Evolutionary conservation across 2,329 filamentous ascomycete genomes (phyloP).

Genomic region (Fusarium papillatum): DNA sequence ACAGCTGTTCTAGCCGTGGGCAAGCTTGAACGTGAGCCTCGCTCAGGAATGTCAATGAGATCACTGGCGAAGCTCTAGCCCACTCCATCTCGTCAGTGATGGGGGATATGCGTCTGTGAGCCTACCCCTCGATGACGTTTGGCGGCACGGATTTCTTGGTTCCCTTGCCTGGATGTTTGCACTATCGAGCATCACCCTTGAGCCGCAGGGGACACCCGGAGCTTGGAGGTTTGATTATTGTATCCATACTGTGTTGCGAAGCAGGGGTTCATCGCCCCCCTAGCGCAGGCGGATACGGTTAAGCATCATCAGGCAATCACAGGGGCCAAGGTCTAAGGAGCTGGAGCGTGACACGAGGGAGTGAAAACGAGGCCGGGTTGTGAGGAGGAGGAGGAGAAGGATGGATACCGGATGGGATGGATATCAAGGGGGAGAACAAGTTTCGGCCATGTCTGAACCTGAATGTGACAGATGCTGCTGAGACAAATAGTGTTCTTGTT

Average conservation of each 20-base stretch:
- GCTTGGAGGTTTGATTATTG: conserved; percentile 29
- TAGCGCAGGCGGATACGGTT: conserved; percentile 41
- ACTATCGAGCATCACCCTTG: conserved; percentile 16
- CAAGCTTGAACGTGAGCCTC: conserved; percentile 13
- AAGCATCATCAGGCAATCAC: conserved; percentile 37
- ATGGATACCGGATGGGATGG: not conserved
- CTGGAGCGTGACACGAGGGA: conserved; percentile 31
- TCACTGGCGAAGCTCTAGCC: conserved; percentile 26
- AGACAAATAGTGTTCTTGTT: conserved; percentile 14
- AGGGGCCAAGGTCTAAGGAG: conserved; percentile 25
- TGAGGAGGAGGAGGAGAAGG: not conserved
- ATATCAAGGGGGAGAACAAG: conserved; percentile 23
- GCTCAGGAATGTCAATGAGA: conserved; percentile 35
- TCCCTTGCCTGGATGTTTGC: conserved; percentile 18
- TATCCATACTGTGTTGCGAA: conserved; percentile 28
- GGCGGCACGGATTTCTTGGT: conserved; percentile 14
- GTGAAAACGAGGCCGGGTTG: conserved; percentile 13
- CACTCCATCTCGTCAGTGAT: conserved; percentile 22
- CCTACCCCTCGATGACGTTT: conserved; percentile 45
- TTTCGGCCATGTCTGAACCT: conserved; percentile 32
- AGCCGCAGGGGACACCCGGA: conserved; percentile 31
- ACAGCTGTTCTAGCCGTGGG: conserved; percentile 6
- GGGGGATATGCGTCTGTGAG: conserved; percentile 2
- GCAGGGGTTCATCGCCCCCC: conserved; percentile 32
- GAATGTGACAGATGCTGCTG: conserved; percentile 9